Evolutionary conservation across 78 protist genomes (phyloP), one percentile per base, ranked within the genome.

Genomic region (Corallochytrium limacisporum): DNA sequence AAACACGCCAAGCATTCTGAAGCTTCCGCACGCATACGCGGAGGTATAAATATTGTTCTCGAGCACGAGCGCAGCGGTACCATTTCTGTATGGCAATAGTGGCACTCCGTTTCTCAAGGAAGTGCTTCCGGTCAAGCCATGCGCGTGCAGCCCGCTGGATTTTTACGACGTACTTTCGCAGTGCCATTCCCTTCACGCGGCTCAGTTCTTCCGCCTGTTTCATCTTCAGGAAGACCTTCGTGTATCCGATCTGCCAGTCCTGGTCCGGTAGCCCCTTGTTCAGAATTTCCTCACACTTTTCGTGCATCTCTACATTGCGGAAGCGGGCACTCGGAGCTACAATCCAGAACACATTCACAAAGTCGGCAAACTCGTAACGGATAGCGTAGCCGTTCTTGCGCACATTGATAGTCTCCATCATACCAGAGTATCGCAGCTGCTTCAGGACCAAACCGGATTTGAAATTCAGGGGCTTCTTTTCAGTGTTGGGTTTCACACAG

Each of bases 351-450:
- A n/a, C n/a, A n/a, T n/a, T n/a, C 16, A 42, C 36, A 42, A 60
- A 60, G 43, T 38, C 22, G 18, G 15, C 35, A 18, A 44, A 62
- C 26, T 1, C 9, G 22, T 28, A 43, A 3, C 69, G 69, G 20
- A 62, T 13, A 26, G 92, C 85, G 33, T 54, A 87, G 20, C 88
- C 92, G 13, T 28, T 12, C 72, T 73, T 74, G 16, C 90, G 69
- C 57, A 88, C 78, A 33, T 56, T 42, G 39, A 88, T 82, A 16
- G 82, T 83, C 43, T 81, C 89, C 43, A 81, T 56, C 46, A 88
- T 74, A 15, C 93, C 93, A 13, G 81, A 72, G 68, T 74, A 84
- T 28, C 69, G 71, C 22, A 87, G 77, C 76, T 87, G 92, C 20
- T 7, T 26, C 43, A 48, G 31, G 20, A 40, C 43, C 46, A 57